A percentile compares a stretch with the other conserved stretches of the same genome.
phyloP scores from a whole-genome alignment of 1,284 basidiomycete species.

The Coniferiporia sulphurascens region DNA sequence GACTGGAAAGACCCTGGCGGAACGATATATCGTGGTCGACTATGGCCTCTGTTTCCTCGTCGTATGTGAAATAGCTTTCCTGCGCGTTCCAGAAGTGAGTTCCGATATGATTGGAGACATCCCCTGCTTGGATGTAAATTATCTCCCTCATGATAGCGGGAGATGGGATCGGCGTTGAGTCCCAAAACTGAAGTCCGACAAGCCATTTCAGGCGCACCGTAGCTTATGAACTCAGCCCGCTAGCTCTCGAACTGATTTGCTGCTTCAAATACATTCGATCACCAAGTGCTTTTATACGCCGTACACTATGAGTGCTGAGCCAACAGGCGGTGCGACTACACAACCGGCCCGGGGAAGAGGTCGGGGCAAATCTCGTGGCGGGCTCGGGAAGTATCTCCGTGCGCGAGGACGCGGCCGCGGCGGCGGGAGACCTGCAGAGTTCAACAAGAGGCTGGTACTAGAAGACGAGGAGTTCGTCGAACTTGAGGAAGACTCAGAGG shows the following conservation, averaged over 20 bases:
- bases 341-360: constrained; percentile 11
- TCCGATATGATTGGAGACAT: constrained; percentile 59
- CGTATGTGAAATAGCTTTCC: constrained; percentile 59
- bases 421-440: constrained; percentile 27
- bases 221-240: too few relatives aligned
- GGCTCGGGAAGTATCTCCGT: constrained; percentile 20
- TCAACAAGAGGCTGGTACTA: constrained; percentile 50
- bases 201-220: not conserved
- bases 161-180: not conserved
- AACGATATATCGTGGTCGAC: constrained; percentile 58
- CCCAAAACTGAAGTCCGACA: not conserved
- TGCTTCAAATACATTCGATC: not conserved
- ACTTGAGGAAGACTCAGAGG: constrained; percentile 42
- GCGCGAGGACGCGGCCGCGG: constrained; percentile 18
- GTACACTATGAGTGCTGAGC: not conserved
- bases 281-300: not conserved
- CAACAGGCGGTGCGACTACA: not conserved
- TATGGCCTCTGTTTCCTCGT: constrained; percentile 36
- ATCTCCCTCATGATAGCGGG: constrained; percentile 62
- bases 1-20: constrained; percentile 47
- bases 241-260: not conserved
- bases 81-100: constrained; percentile 81
- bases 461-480: constrained; percentile 46
- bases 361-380: constrained; percentile 18
- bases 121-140: constrained; percentile 69